Evolutionary conservation across 768 basidiomycete genomes (phyloP).

Genomic region (Suillus fuscotomentosus): DNA sequence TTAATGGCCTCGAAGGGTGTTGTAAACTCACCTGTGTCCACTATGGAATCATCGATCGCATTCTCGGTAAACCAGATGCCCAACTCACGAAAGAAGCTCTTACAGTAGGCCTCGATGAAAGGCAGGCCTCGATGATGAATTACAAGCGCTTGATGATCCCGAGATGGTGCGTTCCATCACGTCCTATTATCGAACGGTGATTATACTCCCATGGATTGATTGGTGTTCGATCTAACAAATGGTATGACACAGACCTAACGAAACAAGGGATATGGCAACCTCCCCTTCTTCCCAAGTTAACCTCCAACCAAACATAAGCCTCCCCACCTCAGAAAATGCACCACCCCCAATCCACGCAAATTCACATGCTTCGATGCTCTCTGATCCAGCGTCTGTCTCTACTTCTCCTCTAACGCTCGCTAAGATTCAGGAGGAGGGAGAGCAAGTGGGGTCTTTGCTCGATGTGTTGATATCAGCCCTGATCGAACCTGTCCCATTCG

Average conservation of each 20-base stretch:
- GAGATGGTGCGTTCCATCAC: conserved; percentile 65
- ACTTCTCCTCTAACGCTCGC: background rate
- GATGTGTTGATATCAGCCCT: background rate
- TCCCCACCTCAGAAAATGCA: conserved; percentile 22
- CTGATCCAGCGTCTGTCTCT: background rate
- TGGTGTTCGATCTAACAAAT: background rate
- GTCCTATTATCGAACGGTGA: conserved; percentile 28
- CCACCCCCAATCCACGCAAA: conserved; percentile 52
- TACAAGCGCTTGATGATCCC: conserved; percentile 76
- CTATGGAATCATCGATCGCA: conserved; percentile 66
- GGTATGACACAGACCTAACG: conserved; percentile 61
- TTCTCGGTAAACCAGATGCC: conserved; percentile 83
- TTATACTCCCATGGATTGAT: background rate
- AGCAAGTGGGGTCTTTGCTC: background rate
- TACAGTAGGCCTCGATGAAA: conserved; percentile 56
- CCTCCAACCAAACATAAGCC: conserved; percentile 15
- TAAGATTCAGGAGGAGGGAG: background rate
- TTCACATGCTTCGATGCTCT: background rate
- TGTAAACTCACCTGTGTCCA: conserved; percentile 16
- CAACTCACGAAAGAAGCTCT: conserved; percentile 82
- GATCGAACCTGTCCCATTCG: background rate
- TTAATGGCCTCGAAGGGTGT: conserved; percentile 21
- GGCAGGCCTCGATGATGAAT: conserved; percentile 46
- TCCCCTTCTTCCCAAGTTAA: background rate
- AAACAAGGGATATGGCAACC: conserved; percentile 80